Percentiles rank a stretch among this genome's conserved stretches.
Evolutionary conservation across 805 yeast species (phyloP).

Genomic region (Ogataea naganishii): DNA sequence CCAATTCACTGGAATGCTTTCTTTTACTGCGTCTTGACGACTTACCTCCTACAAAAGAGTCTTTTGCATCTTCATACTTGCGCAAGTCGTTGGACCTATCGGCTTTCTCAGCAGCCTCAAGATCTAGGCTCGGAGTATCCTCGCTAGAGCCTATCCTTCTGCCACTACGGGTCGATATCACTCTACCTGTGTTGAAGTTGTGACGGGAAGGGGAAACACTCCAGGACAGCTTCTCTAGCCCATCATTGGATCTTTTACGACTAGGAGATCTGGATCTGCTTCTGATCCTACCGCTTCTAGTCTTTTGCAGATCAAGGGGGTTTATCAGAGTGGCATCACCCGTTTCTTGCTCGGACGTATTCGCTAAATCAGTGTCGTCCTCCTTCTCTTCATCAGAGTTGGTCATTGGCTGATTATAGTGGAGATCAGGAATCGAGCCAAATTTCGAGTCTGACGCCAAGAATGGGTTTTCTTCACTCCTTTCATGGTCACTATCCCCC

Average conservation of each 20-base stretch:
- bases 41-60: not conserved
- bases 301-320: not conserved
- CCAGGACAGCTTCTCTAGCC: conserved; percentile 2
- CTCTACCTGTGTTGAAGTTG: not conserved
- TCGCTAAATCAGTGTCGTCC: not conserved
- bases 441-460: no score
- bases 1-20: not conserved
- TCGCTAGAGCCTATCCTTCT: not conserved
- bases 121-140: not conserved
- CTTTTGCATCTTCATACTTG: not conserved
- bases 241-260: conserved; percentile 1
- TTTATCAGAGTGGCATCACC: not conserved
- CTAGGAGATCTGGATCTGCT: conserved; percentile 2
- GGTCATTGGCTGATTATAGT: not conserved
- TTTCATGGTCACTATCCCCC: not conserved
- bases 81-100: conserved; percentile 1
- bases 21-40: conserved; percentile 1
- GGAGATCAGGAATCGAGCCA: conserved; percentile 1
- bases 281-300: conserved; percentile 1
- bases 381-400: conserved; percentile 1
- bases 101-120: not conserved
- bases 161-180: conserved; percentile 2
- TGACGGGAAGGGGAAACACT: not conserved
- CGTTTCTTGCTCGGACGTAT: not conserved
- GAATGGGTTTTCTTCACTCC: not conserved